phyloP scores from a whole-genome alignment of 352 stramenopile genomes.

The Blastocystis hominis region DNA sequence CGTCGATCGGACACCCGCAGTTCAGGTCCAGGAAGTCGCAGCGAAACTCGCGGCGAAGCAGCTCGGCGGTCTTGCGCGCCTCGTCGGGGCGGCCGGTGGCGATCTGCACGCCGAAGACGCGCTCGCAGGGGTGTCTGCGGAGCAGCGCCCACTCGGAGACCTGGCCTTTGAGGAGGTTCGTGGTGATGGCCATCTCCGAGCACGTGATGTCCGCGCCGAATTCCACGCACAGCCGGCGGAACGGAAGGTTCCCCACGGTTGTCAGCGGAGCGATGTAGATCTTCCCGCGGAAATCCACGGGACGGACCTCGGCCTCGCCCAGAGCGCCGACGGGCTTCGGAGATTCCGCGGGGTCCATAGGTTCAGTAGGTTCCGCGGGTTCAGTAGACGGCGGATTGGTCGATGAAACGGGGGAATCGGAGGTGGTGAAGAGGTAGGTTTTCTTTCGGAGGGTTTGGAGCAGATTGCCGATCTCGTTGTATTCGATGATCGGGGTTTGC shows the following conservation, averaged over 20 bases:
- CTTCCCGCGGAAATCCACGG: constrained; percentile 89
- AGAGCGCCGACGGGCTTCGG: neutral
- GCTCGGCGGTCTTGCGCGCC: constrained; percentile 79
- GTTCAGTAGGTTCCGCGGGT: too few relatives aligned
- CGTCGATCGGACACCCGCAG: constrained; percentile 94
- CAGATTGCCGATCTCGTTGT: neutral
- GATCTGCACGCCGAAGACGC: constrained; percentile 95
- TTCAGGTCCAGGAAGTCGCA: constrained; percentile 99
- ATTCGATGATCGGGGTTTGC: constrained; percentile 23
- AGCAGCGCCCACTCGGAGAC: constrained; percentile 90
- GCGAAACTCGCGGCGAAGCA: constrained; percentile 80
- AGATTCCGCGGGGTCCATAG: neutral
- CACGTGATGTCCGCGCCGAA: constrained; percentile 96
- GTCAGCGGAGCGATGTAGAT: constrained; percentile 96
- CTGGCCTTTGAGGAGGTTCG: constrained; percentile 83
- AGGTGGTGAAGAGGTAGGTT: neutral
- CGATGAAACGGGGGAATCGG: neutral
- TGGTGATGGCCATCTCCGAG: constrained; percentile 91
- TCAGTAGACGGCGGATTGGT: neutral
- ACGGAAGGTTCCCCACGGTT: constrained; percentile 97
- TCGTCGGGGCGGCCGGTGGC: constrained; percentile 81
- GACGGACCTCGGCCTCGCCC: constrained; percentile 42
- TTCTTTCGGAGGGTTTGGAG: neutral
- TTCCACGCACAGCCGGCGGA: constrained; percentile 78
- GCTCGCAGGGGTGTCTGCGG: constrained; percentile 84